phyloP scores from a whole-genome alignment of 2,329 filamentous ascomycete species.

The Colletotrichum camelliae region DNA sequence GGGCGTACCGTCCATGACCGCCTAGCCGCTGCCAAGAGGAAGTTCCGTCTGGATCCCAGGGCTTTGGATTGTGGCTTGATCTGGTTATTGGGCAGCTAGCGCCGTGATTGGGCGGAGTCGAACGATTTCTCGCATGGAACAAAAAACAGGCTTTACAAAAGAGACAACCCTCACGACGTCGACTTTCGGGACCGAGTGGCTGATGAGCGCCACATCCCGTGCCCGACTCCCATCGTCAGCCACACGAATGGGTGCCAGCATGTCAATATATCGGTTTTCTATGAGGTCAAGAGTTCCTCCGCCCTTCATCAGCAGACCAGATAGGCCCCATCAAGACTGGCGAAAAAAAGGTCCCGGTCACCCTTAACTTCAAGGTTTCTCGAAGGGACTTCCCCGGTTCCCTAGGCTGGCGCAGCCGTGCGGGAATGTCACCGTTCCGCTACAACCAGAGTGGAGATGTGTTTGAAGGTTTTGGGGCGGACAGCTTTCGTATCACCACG shows the following conservation, averaged over 20 bases:
- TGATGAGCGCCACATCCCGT: background rate
- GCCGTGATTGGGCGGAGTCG: background rate
- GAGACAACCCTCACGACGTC: background rate
- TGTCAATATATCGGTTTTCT: background rate
- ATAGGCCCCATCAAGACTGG: background rate
- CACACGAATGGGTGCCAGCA: background rate
- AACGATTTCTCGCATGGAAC: background rate
- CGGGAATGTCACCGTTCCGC: slow-evolving; percentile 8
- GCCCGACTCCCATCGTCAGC: too few species aligned
- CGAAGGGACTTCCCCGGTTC: background rate
- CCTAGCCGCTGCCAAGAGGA: background rate
- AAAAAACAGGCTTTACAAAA: background rate
- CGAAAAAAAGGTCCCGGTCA: background rate
- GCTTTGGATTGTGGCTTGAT: slow-evolving; percentile 14
- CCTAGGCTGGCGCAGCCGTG: background rate
- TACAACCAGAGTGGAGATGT: background rate
- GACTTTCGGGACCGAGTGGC: background rate
- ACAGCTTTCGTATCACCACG: background rate
- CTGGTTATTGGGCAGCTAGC: background rate
- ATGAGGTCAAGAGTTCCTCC: background rate
- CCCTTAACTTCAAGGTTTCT: background rate
- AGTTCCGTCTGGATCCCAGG: background rate
- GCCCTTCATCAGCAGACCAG: slow-evolving; percentile 1
- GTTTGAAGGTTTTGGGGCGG: background rate
- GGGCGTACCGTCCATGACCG: slow-evolving; percentile 13